Percentiles rank a stretch among this genome's conserved stretches.
phyloP scores from a whole-genome alignment of 257 asterid genomes.

The Rhazya stricta region DNA sequence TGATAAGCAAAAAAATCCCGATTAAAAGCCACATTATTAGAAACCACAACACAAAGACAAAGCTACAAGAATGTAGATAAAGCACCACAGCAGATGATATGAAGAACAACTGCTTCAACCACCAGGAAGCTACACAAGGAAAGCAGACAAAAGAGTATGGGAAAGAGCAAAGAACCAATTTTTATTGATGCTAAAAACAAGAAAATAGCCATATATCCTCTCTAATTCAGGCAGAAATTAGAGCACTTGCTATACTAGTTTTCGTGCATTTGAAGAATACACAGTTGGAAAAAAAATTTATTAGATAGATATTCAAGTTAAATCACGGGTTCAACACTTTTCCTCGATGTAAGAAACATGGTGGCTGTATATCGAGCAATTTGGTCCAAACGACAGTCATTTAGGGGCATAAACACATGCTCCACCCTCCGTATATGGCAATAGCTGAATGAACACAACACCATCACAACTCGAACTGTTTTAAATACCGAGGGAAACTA shows the following conservation, averaged over 20 bases:
- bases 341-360: not conserved
- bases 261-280: not conserved
- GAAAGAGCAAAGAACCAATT: not conserved
- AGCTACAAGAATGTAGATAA: not conserved
- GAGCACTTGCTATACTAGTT: not conserved
- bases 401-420: not conserved
- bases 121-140: not conserved
- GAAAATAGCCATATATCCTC: too few relatives aligned
- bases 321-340: not conserved
- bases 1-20: not conserved
- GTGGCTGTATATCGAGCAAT: not conserved
- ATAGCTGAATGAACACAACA: not conserved
- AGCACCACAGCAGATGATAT: not conserved
- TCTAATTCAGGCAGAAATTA: not conserved
- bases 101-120: not conserved
- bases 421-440: not conserved
- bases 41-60: not conserved
- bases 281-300: not conserved
- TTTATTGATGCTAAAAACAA: not conserved
- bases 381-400: not conserved
- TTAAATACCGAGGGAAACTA: not conserved
- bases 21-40: not conserved
- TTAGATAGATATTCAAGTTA: not conserved
- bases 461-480: not conserved
- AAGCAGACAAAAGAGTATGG: not conserved